Evolutionary conservation across 768 basidiomycete genomes (phyloP), one percentile per base, ranked within the genome.

Genomic region (Lactarius hatsudake): DNA sequence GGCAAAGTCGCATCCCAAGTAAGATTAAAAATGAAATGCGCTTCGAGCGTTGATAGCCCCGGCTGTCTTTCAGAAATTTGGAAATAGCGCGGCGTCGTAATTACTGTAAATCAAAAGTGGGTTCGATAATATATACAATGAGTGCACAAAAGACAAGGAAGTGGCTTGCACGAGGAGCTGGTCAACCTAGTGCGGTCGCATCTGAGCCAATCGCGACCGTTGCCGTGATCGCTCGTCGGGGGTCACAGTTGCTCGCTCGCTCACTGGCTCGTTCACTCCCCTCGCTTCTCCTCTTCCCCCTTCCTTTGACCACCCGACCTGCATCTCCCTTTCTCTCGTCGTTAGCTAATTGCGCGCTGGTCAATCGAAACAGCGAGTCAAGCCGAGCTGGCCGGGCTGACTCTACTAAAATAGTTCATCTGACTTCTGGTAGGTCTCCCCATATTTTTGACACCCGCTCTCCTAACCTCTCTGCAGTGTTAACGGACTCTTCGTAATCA

Each of bases 191-290:
- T 45, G 32, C 51, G 20, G 58, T 54, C 59, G 59, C 48, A 63
- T 60, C 34, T 64, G 62, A 67, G 66, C 66, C 62, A 68, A 68
- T 68, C 53, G 62, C 67, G 67, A 68, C 67, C 26, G 63, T 68
- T 68, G 63, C 67, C 67, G 67, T 68, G 67, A 59, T 68, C 67
- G 23, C 42, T 55, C 17, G 62, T 60, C 62, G 62, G 61, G 15
- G 48, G 51, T 57, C 43, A 51, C 10, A 55, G 62, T 20, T 34
- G 1, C n/a, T 13, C 20, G 51, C 51, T 40, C 38, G 34, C 51
- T 65, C 38, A 53, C 51, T 53, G 51, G 59, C 30, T 42, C n/a
- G 53, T 30, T 43, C 40, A 28, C 66, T 55, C 58, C 26, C 23
- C n/a, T 53, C 26, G 10, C 15, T n/a, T 59, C 7, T 40, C 17